Percentiles rank a stretch among this genome's conserved stretches.
Evolutionary conservation across 768 basidiomycete genomes (phyloP).

Genomic region (Tricholoma sp.): DNA sequence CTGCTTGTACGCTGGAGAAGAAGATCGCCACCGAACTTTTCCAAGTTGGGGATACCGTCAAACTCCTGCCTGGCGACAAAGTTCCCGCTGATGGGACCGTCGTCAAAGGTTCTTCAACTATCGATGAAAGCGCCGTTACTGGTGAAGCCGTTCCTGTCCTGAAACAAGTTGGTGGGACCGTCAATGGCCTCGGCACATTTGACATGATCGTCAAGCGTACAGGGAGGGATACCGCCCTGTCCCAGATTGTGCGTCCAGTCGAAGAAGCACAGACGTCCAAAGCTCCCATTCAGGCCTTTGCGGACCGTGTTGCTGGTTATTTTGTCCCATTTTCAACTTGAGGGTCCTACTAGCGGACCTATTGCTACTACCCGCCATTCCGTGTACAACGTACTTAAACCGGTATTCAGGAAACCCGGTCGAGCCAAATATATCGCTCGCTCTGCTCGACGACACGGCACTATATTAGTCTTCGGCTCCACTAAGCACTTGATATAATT

Average conservation of each 20-base stretch:
- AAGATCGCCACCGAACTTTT: constrained; percentile 91
- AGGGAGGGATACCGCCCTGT: constrained; percentile 92
- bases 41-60: constrained; percentile 89
- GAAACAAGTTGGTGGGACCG: constrained; percentile 87
- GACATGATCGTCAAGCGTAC: constrained; percentile 95
- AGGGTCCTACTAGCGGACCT: no score
- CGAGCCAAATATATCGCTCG: no score
- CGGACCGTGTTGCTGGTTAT: constrained; percentile 89
- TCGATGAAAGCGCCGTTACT: constrained; percentile 96
- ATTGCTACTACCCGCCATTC: no score
- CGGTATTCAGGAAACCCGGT: no score
- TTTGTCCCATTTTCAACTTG: no score
- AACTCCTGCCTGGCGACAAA: constrained; percentile 95
- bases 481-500: no score
- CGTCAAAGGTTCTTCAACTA: constrained; percentile 74
- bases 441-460: no score
- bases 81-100: constrained; percentile 95
- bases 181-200: constrained; percentile 96
- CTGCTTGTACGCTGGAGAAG: constrained; percentile 78
- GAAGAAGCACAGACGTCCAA: constrained; percentile 98
- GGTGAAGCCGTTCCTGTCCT: constrained; percentile 88
- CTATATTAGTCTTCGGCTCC: no score
- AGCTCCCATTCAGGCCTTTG: constrained; percentile 96
- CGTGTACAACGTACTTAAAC: no score
- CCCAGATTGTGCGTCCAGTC: constrained; percentile 95